Percentiles rank a stretch among this genome's conserved stretches.
Conservation (phyloP, 176 grass and related monocot species). For the Lolium rigidum region DNA sequence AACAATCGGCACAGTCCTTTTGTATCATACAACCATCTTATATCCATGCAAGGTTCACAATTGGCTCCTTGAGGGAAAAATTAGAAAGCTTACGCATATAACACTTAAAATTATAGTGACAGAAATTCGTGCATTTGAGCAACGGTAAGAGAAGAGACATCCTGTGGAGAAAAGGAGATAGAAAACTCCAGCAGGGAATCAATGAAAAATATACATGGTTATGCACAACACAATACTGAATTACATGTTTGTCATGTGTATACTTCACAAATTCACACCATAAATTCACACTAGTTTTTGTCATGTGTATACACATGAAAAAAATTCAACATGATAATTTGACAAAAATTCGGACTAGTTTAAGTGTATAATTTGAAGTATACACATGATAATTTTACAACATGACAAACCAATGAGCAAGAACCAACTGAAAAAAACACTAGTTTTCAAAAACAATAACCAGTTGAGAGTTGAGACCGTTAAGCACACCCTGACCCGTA, state of each 20-base stretch:
- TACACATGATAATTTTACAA: neutral
- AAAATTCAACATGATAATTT: too few species aligned
- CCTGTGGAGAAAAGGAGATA: neutral
- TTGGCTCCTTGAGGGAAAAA: slow-evolving; percentile 2
- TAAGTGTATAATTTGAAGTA: too few species aligned
- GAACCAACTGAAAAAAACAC: neutral
- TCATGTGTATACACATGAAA: too few species aligned
- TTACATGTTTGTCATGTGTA: neutral
- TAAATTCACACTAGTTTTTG: neutral
- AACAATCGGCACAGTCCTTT: slow-evolving; percentile 13
- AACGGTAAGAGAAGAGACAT: neutral
- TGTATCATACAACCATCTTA: neutral
- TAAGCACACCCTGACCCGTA: neutral
- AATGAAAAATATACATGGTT: neutral
- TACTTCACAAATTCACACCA: neutral
- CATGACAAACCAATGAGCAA: neutral
- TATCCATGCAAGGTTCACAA: slow-evolving; percentile 20
- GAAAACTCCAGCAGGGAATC: neutral
- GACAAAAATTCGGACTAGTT: too few species aligned
- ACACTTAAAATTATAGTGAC: neutral
- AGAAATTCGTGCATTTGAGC: neutral
- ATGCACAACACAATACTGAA: neutral
- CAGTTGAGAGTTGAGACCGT: neutral
- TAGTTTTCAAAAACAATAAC: neutral
- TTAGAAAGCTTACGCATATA: slow-evolving; percentile 1